Base-by-base conservation (phyloP, 495 filamentous ascomycete genomes). In the Cercophora newfieldiana region DNA sequence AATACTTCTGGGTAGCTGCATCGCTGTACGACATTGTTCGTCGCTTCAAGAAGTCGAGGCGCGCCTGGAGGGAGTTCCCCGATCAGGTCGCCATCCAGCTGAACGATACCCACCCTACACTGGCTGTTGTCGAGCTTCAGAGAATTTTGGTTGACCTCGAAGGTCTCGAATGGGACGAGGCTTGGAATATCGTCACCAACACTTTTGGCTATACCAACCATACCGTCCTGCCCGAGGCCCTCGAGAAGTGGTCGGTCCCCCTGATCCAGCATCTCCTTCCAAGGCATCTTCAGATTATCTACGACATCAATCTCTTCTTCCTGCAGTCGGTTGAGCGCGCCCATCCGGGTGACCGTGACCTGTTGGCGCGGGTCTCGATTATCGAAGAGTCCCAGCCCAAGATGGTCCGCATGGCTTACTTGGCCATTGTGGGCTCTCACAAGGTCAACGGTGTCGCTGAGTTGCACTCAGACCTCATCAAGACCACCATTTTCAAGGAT, bases 1-100 rank as follows among this genome's bases (percentile, higher is more conserved):
- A 99, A 77, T 99, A 99, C 83, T 99, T 99, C 82, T 99, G 95
- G 95, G 96, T 96, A 78, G 94, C 95, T 58, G 95, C 95, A 7
- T 98, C 96, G 18, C 82, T 99, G 6, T 92, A 89, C 73, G 95
- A 99, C 71, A 98, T 99, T 79, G 89, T 99, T 58, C 91, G 95
- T 25, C 88, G 95, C 51, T 99, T 98, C 86, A 98, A 97, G 84
- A 99, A 99, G 84, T 88, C 92, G 22, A 93, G 91, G 78, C 87
- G 94, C 67, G 79, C 91, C 7, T 99, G 95, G 94, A 89, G 78
- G 61, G 89, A 94, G 67, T 99, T 99, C 81, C 86, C 95, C 31
- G 95, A 96, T 47, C 92, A 97, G 72, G 88, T 98, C 67, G 95
- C 95, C 30, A 98, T 99, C 68, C 95, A 99, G 79, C 87, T 99